These are phyloP conservation scores for Lepidium didymum DNA, from an alignment of 345 rosid genomes.

Conservation along the genomic window DNA sequence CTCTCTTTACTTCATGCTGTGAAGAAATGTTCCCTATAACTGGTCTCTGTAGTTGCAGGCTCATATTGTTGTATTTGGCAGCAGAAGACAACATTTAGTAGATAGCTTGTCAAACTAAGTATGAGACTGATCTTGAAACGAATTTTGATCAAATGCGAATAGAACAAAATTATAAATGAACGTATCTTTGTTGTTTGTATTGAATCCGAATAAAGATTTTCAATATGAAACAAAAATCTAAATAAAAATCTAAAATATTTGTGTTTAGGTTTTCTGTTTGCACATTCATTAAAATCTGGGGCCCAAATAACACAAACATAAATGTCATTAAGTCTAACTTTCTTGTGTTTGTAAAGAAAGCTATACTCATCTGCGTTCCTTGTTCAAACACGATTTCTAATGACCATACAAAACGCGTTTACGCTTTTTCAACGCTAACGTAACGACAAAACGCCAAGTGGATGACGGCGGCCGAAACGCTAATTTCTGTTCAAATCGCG, in stretches of 20 bases:
- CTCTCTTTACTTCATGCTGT: no score
- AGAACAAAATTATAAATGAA: background rate
- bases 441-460: background rate
- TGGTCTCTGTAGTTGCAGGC: background rate
- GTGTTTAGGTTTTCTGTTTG: background rate
- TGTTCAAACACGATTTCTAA: slow-evolving; percentile 1
- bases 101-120: background rate
- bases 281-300: background rate
- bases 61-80: background rate
- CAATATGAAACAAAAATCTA: background rate
- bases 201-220: background rate
- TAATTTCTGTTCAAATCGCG: slow-evolving; percentile 10
- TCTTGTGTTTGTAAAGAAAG: background rate
- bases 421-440: background rate
- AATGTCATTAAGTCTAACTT: background rate
- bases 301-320: background rate
- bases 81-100: background rate
- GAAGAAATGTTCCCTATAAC: no score
- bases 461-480: slow-evolving; percentile 16
- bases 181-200: background rate
- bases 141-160: background rate
- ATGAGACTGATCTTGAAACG: background rate
- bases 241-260: background rate
- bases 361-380: background rate
- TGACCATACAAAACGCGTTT: background rate